phyloP scores from a whole-genome alignment of 257 asterid genomes.

The Prunella vulgaris region DNA sequence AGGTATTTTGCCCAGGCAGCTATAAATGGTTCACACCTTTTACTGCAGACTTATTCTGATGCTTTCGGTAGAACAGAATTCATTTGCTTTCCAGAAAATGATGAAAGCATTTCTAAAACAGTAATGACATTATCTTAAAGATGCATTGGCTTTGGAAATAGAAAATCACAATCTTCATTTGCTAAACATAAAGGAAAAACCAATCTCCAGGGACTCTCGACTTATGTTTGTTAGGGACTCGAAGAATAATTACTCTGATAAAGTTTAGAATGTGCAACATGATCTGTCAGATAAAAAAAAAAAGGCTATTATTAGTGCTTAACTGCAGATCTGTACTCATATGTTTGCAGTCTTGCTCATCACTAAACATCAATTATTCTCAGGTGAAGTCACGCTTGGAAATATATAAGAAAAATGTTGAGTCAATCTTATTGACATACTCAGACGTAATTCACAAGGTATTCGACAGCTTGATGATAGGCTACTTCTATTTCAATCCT shows the following conservation, averaged over 20 bases:
- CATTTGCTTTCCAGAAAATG: not conserved
- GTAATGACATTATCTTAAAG: not conserved
- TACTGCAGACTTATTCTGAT: not conserved
- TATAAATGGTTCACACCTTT: not conserved
- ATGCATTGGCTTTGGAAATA: not conserved
- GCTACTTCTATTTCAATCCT: slow-evolving; percentile 11
- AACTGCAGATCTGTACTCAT: slow-evolving; percentile 16
- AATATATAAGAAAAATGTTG: slow-evolving; percentile 74
- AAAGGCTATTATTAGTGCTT: not conserved
- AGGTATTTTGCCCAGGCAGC: slow-evolving; percentile 42
- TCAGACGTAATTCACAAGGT: slow-evolving; percentile 55
- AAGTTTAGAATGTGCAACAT: not conserved
- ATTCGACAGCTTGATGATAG: slow-evolving; percentile 9
- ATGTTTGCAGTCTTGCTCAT: slow-evolving; percentile 10
- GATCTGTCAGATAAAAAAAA: not conserved
- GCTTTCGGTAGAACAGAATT: not conserved
- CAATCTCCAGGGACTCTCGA: not conserved
- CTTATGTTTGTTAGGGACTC: not conserved
- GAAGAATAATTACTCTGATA: not conserved
- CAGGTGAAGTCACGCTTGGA: slow-evolving; percentile 83
- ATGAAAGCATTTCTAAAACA: not conserved
- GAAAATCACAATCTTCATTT: not conserved
- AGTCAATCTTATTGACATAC: slow-evolving; percentile 65
- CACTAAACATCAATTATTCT: slow-evolving; percentile 13
- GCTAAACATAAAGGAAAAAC: not conserved